A percentile compares a stretch with the other conserved stretches of the same genome.
phyloP scores from a whole-genome alignment of 441 rosid species.

The Melastoma candidum region DNA sequence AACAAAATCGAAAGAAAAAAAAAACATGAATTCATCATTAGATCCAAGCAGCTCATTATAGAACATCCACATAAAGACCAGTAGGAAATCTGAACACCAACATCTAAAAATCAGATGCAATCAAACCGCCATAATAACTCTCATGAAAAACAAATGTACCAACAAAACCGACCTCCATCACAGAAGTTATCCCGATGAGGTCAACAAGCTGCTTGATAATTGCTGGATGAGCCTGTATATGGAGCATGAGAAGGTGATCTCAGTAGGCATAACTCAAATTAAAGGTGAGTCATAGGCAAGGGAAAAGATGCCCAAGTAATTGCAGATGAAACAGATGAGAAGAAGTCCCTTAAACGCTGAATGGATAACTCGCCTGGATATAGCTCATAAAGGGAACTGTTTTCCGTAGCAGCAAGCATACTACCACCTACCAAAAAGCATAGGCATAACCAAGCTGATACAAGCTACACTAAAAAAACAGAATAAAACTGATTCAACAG shows the following conservation, averaged over 20 bases:
- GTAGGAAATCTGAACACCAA: too few species aligned
- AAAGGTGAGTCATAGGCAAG: too few species aligned
- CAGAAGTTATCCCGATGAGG: conserved; percentile 82
- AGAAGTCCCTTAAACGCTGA: too few species aligned
- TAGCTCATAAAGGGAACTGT: conserved; percentile 51
- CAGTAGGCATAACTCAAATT: background rate
- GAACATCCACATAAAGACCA: too few species aligned
- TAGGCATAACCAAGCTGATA: background rate
- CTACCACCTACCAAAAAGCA: conserved; percentile 45
- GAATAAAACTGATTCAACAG: background rate
- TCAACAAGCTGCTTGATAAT: conserved; percentile 65
- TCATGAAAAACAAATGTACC: conserved; percentile 5
- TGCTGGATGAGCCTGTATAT: conserved; percentile 62
- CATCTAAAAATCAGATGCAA: too few species aligned
- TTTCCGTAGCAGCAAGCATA: conserved; percentile 58
- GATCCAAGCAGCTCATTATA: too few species aligned
- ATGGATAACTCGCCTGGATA: conserved; percentile 36
- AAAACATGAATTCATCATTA: too few species aligned
- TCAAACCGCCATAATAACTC: too few species aligned
- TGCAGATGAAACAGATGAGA: background rate
- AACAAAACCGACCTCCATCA: conserved; percentile 72
- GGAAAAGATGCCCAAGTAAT: too few species aligned
- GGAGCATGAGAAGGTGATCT: conserved; percentile 3
- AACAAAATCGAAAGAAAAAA: too few species aligned
- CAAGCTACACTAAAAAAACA: background rate